phyloP scores from a whole-genome alignment of 129 eudicot genomes.

The Kitagawia praeruptora region DNA sequence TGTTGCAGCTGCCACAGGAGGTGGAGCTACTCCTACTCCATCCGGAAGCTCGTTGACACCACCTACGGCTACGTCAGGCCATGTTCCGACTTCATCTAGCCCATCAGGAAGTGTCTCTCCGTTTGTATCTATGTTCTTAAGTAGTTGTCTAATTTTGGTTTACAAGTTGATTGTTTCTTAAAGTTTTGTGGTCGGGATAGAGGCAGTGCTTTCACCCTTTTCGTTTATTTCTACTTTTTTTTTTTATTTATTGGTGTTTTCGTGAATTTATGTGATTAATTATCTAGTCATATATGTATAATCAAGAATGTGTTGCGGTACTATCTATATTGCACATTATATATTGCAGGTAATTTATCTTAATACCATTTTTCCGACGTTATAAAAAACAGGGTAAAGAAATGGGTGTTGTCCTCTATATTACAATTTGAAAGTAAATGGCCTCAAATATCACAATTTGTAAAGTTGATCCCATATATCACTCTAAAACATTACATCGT shows the following conservation, averaged over 20 bases:
- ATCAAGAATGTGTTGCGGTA: no score
- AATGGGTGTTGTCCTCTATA: no score
- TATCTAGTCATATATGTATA: neutral
- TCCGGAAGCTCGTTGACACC: conserved; percentile 2
- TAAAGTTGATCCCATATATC: no score
- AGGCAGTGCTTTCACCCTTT: conserved; percentile 4
- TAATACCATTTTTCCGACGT: no score
- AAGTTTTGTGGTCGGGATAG: neutral
- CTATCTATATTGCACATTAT: no score
- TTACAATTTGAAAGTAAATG: no score
- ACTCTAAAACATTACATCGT: no score
- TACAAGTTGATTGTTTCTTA: neutral
- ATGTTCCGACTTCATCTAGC: neutral
- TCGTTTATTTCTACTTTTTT: neutral
- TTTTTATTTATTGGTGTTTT: neutral
- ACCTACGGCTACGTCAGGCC: neutral
- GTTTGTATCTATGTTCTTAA: neutral
- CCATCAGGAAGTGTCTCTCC: neutral
- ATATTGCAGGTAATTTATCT: no score
- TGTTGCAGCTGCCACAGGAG: conserved; percentile 14
- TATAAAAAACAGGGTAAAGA: no score
- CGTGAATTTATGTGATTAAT: neutral
- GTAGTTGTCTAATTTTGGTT: neutral
- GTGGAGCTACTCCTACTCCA: neutral
- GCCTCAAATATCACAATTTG: no score